A percentile compares a stretch with the other conserved stretches of the same genome.
Conservation (phyloP, 345 rosid genomes). For the Kernera saxatilis region DNA sequence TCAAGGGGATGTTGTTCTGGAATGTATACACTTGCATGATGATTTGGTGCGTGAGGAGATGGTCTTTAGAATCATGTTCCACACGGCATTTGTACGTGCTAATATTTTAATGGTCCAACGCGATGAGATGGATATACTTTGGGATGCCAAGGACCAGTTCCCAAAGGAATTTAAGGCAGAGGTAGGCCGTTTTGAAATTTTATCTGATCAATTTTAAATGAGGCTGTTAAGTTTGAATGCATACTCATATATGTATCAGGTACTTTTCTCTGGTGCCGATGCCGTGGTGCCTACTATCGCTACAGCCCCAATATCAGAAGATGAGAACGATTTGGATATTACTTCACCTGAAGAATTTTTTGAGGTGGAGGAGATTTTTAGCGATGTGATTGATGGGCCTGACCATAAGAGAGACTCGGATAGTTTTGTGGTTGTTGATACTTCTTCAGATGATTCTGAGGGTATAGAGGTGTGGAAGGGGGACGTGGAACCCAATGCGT, state of each 20-base stretch:
- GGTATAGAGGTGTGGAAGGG: constrained; percentile 61
- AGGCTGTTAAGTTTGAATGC: constrained; percentile 62
- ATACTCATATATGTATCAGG: constrained; percentile 75
- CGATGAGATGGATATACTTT: constrained; percentile 74
- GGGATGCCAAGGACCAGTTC: constrained; percentile 83
- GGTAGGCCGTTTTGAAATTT: constrained; percentile 52
- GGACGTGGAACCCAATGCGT: constrained; percentile 57
- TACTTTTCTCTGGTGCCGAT: constrained; percentile 78
- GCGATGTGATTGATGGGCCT: constrained; percentile 55
- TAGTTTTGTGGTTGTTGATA: constrained; percentile 32
- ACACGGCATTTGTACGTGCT: constrained; percentile 85
- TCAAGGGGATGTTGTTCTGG: constrained; percentile 95
- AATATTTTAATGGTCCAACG: constrained; percentile 65
- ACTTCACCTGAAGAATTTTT: constrained; percentile 93
- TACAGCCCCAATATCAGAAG: constrained; percentile 47
- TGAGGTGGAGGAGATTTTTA: constrained; percentile 96
- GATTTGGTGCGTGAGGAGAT: constrained; percentile 66
- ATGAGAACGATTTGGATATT: constrained; percentile 53
- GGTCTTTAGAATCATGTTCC: constrained; percentile 85
- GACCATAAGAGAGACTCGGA: constrained; percentile 51
- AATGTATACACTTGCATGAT: constrained; percentile 80
- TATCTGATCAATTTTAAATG: constrained; percentile 17
- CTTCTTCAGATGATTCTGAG: constrained; percentile 35
- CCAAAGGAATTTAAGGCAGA: constrained; percentile 84
- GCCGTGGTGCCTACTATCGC: constrained; percentile 54